Conservation (phyloP, 768 basidiomycete species). For the Glaciozyma antarctica region DNA sequence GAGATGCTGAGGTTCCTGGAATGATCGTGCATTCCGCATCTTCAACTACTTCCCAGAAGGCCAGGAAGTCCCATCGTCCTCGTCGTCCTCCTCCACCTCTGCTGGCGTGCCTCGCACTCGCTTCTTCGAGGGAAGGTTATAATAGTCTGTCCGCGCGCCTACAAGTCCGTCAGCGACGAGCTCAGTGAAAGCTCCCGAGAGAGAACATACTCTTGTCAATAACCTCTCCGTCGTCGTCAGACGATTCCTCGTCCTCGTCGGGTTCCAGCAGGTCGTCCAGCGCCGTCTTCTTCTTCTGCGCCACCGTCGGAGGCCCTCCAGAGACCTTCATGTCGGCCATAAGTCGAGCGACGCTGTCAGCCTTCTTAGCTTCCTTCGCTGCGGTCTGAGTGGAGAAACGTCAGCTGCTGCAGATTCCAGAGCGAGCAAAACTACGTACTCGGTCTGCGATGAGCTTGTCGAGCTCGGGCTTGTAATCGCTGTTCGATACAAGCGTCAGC, state of each 20-base stretch:
- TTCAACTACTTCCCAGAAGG: not conserved
- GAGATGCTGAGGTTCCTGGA: slow-evolving; percentile 40
- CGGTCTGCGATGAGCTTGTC: slow-evolving; percentile 49
- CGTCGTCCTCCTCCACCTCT: not conserved
- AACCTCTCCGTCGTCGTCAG: slow-evolving; percentile 25
- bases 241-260: slow-evolving; percentile 21
- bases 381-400: not conserved
- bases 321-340: slow-evolving; percentile 65
- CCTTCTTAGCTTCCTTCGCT: slow-evolving; percentile 53
- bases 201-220: slow-evolving; percentile 25
- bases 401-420: too few species aligned
- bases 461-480: slow-evolving; percentile 87
- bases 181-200: not conserved
- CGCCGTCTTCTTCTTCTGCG: slow-evolving; percentile 6
- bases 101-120: not conserved
- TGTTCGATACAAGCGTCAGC: slow-evolving; percentile 37
- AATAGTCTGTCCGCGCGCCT: slow-evolving; percentile 28
- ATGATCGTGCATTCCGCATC: not conserved
- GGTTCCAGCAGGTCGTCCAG: slow-evolving; percentile 27
- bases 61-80: slow-evolving; percentile 26
- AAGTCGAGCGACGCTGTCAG: slow-evolving; percentile 64
- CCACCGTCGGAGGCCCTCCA: not conserved
- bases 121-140: slow-evolving; percentile 12
- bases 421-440: slow-evolving; percentile 15
- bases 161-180: not conserved